Evolutionary conservation across 106 monocot genomes (phyloP).

Genomic region (Platanthera zijinensis): DNA sequence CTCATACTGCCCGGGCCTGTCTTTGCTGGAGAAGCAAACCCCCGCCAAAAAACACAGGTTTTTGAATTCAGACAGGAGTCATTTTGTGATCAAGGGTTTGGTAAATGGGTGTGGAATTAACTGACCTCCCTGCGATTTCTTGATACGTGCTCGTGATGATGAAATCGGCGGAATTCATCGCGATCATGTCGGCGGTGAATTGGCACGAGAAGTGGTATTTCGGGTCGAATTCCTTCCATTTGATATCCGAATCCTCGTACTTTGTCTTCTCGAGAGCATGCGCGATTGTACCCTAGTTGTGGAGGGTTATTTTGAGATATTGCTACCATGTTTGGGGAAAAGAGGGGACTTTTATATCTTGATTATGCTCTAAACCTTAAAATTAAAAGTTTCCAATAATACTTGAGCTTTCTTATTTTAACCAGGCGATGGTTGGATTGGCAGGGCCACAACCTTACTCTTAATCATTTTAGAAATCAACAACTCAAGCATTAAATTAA

Average conservation of each 20-base stretch:
- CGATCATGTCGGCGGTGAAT: slow-evolving; percentile 90
- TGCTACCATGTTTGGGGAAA: background rate
- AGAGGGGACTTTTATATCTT: background rate
- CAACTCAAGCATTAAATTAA: too few relatives aligned
- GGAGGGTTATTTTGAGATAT: background rate
- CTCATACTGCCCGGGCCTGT: slow-evolving; percentile 86
- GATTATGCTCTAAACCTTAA: too few relatives aligned
- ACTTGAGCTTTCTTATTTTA: too few relatives aligned
- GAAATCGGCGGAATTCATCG: slow-evolving; percentile 90
- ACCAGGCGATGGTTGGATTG: too few relatives aligned
- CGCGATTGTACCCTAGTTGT: slow-evolving; percentile 71
- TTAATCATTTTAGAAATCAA: too few relatives aligned
- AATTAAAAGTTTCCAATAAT: too few relatives aligned
- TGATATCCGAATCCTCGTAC: slow-evolving; percentile 88
- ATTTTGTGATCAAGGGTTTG: background rate
- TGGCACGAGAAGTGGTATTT: slow-evolving; percentile 98
- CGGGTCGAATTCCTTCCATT: slow-evolving; percentile 77
- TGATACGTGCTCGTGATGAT: slow-evolving; percentile 99
- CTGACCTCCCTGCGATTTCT: slow-evolving; percentile 90
- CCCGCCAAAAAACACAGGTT: background rate
- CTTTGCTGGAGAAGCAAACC: slow-evolving; percentile 48
- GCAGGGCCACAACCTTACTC: too few relatives aligned
- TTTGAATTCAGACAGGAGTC: background rate
- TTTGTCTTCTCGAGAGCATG: slow-evolving; percentile 98
- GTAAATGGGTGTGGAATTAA: background rate